Conservation (phyloP, 2,329 filamentous ascomycete species). For the Pseudocercospora macadamiae region DNA sequence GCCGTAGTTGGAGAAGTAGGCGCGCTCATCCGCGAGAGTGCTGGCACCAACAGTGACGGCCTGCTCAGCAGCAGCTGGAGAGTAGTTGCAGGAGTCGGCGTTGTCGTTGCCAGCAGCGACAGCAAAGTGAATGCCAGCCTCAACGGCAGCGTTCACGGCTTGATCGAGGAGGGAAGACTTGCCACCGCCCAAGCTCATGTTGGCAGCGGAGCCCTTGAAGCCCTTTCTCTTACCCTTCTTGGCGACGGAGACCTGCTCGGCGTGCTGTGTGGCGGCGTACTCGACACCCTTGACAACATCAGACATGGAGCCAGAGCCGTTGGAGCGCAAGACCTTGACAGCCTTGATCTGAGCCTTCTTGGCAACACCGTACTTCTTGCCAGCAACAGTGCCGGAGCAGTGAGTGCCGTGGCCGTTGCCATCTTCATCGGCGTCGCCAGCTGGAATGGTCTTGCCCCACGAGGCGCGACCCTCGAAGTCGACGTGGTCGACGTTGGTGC, state of each 20-base stretch:
- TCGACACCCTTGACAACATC: slow-evolving; percentile 99
- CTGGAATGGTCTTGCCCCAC: slow-evolving; percentile 96
- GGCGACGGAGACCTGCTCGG: slow-evolving; percentile 72
- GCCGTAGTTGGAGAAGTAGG: slow-evolving; percentile 99
- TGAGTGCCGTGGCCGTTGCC: slow-evolving; percentile 99
- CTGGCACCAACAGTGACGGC: slow-evolving; percentile 96
- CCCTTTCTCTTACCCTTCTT: slow-evolving; percentile 90
- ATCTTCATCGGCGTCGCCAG: slow-evolving; percentile 81
- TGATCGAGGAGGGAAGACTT: slow-evolving; percentile 90
- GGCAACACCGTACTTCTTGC: slow-evolving; percentile 98
- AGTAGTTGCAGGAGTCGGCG: slow-evolving; percentile 97
- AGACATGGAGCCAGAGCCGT: slow-evolving; percentile 97
- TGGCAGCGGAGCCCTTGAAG: slow-evolving; percentile 98
- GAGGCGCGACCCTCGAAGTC: slow-evolving; percentile 95
- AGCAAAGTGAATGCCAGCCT: slow-evolving; percentile 92
- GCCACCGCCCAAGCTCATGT: slow-evolving; percentile 98
- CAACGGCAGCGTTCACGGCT: slow-evolving; percentile 91
- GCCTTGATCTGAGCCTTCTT: slow-evolving; percentile 98
- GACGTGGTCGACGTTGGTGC: slow-evolving; percentile 89
- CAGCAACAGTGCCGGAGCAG: slow-evolving; percentile 96
- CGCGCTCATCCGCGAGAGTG: slow-evolving; percentile 89
- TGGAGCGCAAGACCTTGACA: slow-evolving; percentile 97
- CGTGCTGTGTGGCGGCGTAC: slow-evolving; percentile 81
- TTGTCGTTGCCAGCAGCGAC: slow-evolving; percentile 99
- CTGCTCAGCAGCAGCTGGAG: slow-evolving; percentile 86